Conservation (phyloP, 1,284 basidiomycete species). For the Phellinidium pouzarii region DNA sequence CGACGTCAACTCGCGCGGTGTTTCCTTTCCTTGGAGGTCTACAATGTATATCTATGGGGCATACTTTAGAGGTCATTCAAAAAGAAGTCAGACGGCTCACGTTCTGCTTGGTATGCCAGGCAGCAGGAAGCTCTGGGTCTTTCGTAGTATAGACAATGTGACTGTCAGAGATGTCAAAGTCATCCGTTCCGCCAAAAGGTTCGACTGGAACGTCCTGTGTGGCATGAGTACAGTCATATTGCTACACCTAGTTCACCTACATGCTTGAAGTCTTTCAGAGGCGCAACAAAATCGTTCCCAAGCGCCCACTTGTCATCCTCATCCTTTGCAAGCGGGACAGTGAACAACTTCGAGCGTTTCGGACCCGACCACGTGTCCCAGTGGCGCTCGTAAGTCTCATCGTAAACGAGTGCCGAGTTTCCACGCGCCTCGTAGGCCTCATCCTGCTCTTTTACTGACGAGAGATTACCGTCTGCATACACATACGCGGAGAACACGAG, state of each 20-base stretch:
- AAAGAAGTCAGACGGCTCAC: constrained; percentile 32
- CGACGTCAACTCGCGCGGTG: constrained; percentile 64
- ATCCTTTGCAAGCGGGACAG: constrained; percentile 44
- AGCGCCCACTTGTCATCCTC: constrained; percentile 46
- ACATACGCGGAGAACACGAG: constrained; percentile 77
- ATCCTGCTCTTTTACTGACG: constrained; percentile 59
- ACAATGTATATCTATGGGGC: constrained; percentile 60
- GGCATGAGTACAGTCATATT: neutral
- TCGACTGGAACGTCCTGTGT: constrained; percentile 68
- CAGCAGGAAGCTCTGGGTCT: constrained; percentile 63
- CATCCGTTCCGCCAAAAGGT: constrained; percentile 71
- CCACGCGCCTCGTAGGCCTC: constrained; percentile 66
- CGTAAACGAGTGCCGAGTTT: constrained; percentile 71
- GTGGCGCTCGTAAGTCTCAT: constrained; percentile 70
- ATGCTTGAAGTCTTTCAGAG: constrained; percentile 59
- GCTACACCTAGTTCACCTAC: constrained; percentile 35
- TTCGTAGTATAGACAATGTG: constrained; percentile 82
- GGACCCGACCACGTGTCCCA: constrained; percentile 86
- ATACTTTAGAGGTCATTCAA: neutral
- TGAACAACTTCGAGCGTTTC: constrained; percentile 66
- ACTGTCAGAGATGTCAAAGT: constrained; percentile 65
- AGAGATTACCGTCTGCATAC: constrained; percentile 66
- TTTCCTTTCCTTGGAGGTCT: constrained; percentile 40
- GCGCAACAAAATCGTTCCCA: constrained; percentile 46
- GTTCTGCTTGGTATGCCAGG: constrained; percentile 77